Evolutionary conservation across 192 early-diverging fungal species (phyloP), one percentile per base, ranked within the genome.

Genomic region (Phlyctochytrium arcticum): DNA sequence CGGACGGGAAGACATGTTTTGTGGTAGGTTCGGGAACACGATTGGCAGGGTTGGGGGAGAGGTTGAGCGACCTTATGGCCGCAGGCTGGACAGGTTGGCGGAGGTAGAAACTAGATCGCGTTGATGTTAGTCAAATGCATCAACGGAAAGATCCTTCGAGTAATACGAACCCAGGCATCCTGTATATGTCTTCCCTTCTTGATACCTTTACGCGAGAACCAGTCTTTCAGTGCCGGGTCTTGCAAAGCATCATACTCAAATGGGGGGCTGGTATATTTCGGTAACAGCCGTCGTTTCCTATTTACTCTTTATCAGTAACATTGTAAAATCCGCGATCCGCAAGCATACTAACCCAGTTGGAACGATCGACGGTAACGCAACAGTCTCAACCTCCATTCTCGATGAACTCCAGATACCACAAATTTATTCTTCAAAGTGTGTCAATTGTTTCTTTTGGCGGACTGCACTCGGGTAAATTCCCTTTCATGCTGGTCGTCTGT

Each of bases 141-240:
- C n/a, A n/a, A n/a, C n/a, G n/a, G n/a, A n/a, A n/a, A n/a, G n/a
- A n/a, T n/a, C n/a, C n/a, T n/a, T n/a, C n/a, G n/a, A n/a, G n/a
- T n/a, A n/a, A n/a, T 19, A 44, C 39, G 12, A 12, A 44, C 39
- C 39, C 39, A 44, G 12, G 15, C 39, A 19, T 44, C 21, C 39
- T 44, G 39, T 19, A 44, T 12, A 44, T n/a, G n/a, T n/a, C 39
- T 19, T 19, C 12, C 21, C 39, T 44, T 44, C 39, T 44, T 44
- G 39, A 53, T 30, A 5, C 50, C 50, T 27, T 21, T 21, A 19
- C 50, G 19, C 15, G 23, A 17, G 29, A 53, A 53, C 24, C 30
- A 53, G 15, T 53, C 50, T 27, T 9, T 53, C 30, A 53, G 50
- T 8, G 50, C 50, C 4, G 50, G 50, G 29, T 53, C 50, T 53